Conservation (phyloP, 768 basidiomycete genomes). For the Trametes punicea region DNA sequence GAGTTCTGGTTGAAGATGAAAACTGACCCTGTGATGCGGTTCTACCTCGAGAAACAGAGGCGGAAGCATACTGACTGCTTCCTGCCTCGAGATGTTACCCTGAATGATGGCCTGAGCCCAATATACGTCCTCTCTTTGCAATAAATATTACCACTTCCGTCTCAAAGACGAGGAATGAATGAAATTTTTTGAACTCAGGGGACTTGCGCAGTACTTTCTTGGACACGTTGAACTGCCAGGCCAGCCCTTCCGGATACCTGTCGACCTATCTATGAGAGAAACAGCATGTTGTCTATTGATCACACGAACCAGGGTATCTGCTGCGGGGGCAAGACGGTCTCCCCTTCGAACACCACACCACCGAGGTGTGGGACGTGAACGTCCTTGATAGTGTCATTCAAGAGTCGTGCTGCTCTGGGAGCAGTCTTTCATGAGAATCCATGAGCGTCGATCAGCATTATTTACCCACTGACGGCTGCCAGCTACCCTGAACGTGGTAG, state of each 20-base stretch:
- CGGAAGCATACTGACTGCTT: slow-evolving; percentile 99
- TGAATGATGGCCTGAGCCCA: slow-evolving; percentile 30
- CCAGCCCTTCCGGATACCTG: slow-evolving; percentile 94
- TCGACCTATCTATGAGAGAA: background rate
- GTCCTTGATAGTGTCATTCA: slow-evolving; percentile 76
- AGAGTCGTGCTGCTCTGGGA: slow-evolving; percentile 58
- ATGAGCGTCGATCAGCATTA: background rate
- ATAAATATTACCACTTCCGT: slow-evolving; percentile 80
- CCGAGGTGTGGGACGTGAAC: slow-evolving; percentile 76
- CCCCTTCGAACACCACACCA: slow-evolving; percentile 72
- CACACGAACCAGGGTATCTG: slow-evolving; percentile 76
- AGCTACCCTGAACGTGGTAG: slow-evolving; percentile 92
- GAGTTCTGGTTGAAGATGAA: background rate
- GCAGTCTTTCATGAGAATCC: background rate
- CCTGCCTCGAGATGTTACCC: slow-evolving; percentile 96
- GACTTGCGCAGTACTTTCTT: slow-evolving; percentile 86
- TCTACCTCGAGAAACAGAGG: slow-evolving; percentile 93
- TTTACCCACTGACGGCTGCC: slow-evolving; percentile 71
- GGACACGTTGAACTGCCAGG: slow-evolving; percentile 93
- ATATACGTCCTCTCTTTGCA: background rate
- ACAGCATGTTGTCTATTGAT: background rate
- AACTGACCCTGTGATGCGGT: slow-evolving; percentile 76
- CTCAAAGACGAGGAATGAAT: slow-evolving; percentile 94
- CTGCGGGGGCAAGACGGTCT: slow-evolving; percentile 70
- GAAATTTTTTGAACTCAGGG: slow-evolving; percentile 90